Conservation (phyloP, 768 basidiomycete species). For the Trametes punicea region DNA sequence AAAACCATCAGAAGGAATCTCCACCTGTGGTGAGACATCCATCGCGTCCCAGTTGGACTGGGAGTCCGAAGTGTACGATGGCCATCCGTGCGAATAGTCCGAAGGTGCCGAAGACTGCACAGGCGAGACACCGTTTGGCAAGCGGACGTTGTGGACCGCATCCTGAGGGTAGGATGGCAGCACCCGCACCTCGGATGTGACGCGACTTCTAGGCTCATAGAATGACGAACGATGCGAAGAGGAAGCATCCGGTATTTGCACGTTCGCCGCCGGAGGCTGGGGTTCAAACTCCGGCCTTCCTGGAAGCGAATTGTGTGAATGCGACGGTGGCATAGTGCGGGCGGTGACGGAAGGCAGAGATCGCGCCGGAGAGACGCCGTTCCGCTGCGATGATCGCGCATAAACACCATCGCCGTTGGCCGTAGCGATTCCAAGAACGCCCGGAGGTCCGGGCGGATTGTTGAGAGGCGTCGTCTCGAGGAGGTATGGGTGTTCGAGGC, state of each 20-base stretch:
- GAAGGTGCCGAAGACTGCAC: constrained; percentile 22
- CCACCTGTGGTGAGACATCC: constrained; percentile 54
- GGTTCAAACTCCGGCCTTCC: constrained; percentile 37
- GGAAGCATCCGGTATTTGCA: constrained; percentile 44
- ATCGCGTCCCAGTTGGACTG: constrained; percentile 48
- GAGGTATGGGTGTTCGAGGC: constrained; percentile 87
- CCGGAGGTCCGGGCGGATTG: constrained; percentile 57
- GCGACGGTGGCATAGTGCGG: constrained; percentile 45
- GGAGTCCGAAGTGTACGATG: constrained; percentile 24
- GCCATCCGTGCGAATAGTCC: constrained; percentile 22
- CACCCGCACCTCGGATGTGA: constrained; percentile 5
- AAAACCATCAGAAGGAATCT: constrained; percentile 42
- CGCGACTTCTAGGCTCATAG: constrained; percentile 34
- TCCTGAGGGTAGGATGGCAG: constrained; percentile 28
- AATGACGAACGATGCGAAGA: constrained; percentile 54
- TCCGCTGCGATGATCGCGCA: constrained; percentile 7
- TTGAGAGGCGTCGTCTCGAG: constrained; percentile 71
- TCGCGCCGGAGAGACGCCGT: constrained; percentile 26
- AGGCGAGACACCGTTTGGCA: constrained; percentile 8
- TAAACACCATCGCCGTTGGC: constrained; percentile 13
- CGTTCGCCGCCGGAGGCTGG: constrained; percentile 36
- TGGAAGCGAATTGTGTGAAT: constrained; percentile 42
- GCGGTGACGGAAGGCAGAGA: constrained; percentile 39
- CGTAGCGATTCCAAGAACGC: background rate
- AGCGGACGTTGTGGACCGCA: constrained; percentile 21